These are phyloP conservation scores for Podospora comata DNA, from an alignment of 495 filamentous ascomycete species.

Conservation along the genomic window DNA sequence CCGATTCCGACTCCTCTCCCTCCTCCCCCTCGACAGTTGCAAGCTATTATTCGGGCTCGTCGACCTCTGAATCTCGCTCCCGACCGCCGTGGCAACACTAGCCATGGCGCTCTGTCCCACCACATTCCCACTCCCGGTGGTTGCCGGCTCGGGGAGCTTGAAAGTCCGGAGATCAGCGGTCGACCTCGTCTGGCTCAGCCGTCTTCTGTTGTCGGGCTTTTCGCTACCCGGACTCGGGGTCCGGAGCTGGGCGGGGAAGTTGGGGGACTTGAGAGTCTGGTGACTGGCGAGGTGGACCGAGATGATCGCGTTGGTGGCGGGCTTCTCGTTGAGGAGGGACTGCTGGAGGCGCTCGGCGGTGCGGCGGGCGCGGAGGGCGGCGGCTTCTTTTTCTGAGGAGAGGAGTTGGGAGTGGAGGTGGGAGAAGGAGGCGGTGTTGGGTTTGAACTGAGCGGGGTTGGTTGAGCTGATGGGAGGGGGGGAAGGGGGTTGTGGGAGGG, in stretches of 20 bases:
- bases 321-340: conserved; percentile 1
- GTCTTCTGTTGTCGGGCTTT: neutral
- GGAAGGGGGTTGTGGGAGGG: neutral
- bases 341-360: neutral
- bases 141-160: neutral
- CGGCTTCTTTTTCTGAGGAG: conserved; percentile 1
- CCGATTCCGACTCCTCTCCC: neutral
- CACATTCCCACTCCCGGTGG: neutral
- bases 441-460: neutral
- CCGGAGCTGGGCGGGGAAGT: neutral
- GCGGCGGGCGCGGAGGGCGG: conserved; percentile 1
- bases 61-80: neutral
- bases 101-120: neutral
- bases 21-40: neutral
- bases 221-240: neutral
- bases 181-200: neutral
- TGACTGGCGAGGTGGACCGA: neutral
- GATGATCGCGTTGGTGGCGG: neutral
- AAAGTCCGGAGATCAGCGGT: neutral
- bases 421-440: neutral
- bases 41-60: neutral
- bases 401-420: neutral
- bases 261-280: neutral
- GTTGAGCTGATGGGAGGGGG: neutral
- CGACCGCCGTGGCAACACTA: neutral